Conservation (phyloP, 495 filamentous ascomycete genomes). For the Penicillium lividum region DNA sequence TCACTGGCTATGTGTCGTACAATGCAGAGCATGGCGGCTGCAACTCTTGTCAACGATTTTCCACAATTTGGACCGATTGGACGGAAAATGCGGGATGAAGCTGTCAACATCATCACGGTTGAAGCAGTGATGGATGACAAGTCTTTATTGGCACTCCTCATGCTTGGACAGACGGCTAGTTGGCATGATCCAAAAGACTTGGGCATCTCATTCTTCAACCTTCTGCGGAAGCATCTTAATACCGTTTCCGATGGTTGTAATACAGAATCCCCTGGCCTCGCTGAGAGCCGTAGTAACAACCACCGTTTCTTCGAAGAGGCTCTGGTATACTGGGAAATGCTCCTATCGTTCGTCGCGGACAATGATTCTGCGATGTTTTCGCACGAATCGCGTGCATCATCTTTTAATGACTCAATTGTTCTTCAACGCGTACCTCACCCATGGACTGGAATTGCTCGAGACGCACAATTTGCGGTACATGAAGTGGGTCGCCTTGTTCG, state of each 20-base stretch:
- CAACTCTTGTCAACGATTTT: conserved; percentile 57
- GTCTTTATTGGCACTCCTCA: conserved; percentile 52
- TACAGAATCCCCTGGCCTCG: conserved; percentile 13
- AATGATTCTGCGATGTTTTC: conserved; percentile 37
- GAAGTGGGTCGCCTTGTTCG: conserved; percentile 56
- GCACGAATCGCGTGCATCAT: conserved; percentile 14
- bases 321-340: conserved; percentile 62
- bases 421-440: conserved; percentile 54
- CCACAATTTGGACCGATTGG: conserved; percentile 54
- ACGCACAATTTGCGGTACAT: conserved; percentile 54
- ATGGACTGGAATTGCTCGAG: conserved; percentile 59
- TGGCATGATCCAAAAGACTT: conserved; percentile 59
- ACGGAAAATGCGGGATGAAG: conserved; percentile 53
- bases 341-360: conserved; percentile 57
- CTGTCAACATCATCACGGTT: conserved; percentile 47
- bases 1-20: conserved; percentile 58
- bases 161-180: conserved; percentile 57
- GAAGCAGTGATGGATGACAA: conserved; percentile 49
- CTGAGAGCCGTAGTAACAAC: conserved; percentile 43
- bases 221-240: conserved; percentile 47
- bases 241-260: conserved; percentile 25
- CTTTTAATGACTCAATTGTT: conserved; percentile 31
- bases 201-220: conserved; percentile 51
- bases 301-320: conserved; percentile 60
- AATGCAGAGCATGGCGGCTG: conserved; percentile 63